phyloP scores from a whole-genome alignment of 202 grass and related monocot species.

The Cymbopogon flexuosus region DNA sequence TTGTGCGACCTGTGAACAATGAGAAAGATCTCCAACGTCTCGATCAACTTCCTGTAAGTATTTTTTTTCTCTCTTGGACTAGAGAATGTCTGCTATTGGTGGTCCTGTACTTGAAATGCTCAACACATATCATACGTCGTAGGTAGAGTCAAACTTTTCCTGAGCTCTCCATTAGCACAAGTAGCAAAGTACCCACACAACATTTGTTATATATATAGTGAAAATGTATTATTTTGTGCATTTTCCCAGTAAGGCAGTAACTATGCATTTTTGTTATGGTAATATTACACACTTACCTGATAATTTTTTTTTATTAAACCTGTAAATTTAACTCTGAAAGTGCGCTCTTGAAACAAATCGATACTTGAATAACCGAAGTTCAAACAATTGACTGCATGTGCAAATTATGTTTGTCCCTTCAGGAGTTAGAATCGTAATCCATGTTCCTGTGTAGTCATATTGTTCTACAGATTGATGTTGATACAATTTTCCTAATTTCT shows the following conservation, averaged over 20 bases:
- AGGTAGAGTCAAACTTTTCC: not conserved
- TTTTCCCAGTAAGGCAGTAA: not conserved
- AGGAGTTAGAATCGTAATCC: not conserved
- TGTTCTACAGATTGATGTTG: not conserved
- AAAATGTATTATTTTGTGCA: not conserved
- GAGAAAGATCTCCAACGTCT: constrained; percentile 92
- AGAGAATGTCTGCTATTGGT: not conserved
- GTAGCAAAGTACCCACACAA: not conserved
- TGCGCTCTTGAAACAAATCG: not conserved
- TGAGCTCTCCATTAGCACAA: not conserved
- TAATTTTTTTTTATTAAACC: not conserved
- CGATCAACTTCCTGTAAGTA: constrained; percentile 84
- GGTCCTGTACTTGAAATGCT: not conserved
- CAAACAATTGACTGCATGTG: not conserved
- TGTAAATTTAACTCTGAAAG: not conserved
- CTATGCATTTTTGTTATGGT: not conserved
- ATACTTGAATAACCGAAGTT: not conserved
- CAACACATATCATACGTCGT: not conserved
- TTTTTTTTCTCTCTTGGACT: constrained; percentile 17
- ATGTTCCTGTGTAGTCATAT: not conserved
- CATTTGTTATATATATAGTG: not conserved
- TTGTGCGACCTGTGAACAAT: constrained; percentile 84
- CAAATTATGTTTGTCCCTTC: not conserved
- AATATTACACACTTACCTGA: not conserved
- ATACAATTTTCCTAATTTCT: not conserved